A percentile compares a stretch with the other conserved stretches of the same genome.
phyloP scores from a whole-genome alignment of 352 stramenopile genomes.

The Pelagophyceae sp. region DNA sequence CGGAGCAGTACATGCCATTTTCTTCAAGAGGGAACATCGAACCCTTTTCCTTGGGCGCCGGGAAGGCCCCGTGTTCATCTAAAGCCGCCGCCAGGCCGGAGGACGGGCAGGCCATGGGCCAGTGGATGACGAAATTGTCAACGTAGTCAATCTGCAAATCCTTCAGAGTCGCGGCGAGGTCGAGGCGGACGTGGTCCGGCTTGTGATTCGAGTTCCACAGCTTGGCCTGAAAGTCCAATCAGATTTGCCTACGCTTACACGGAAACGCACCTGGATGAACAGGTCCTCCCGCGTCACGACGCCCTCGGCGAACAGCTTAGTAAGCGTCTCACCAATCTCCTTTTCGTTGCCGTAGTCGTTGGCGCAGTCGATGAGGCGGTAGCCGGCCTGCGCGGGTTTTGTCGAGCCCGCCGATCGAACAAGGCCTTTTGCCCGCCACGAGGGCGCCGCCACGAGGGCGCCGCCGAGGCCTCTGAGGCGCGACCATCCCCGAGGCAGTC shows the following conservation, averaged over 20 bases:
- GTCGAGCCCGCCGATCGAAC: no score
- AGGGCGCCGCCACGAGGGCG: no score
- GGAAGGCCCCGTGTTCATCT: slow-evolving; percentile 4
- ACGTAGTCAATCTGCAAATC: slow-evolving; percentile 43
- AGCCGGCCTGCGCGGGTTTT: no score
- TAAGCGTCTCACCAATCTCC: slow-evolving; percentile 33
- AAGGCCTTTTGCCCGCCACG: no score
- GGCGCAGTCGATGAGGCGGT: slow-evolving; percentile 34
- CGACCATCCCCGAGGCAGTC: no score
- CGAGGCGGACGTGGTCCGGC: slow-evolving; percentile 35
- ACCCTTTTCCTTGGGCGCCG: neutral
- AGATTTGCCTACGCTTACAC: no score
- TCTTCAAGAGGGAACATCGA: slow-evolving; percentile 24
- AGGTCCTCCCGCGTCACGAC: slow-evolving; percentile 28
- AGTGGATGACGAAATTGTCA: slow-evolving; percentile 45
- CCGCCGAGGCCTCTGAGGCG: no score
- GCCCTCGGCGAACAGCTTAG: slow-evolving; percentile 22
- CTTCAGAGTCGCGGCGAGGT: slow-evolving; percentile 29
- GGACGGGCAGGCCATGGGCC: slow-evolving; percentile 22
- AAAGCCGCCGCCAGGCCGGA: neutral
- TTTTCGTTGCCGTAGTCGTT: slow-evolving; percentile 37
- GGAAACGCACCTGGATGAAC: slow-evolving; percentile 38
- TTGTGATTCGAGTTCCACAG: slow-evolving; percentile 33
- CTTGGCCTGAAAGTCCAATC: no score
- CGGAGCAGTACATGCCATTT: slow-evolving; percentile 5